phyloP scores from a whole-genome alignment of 371 early-diverging fungal genomes.

The Syncephalastrum contaminatum region DNA sequence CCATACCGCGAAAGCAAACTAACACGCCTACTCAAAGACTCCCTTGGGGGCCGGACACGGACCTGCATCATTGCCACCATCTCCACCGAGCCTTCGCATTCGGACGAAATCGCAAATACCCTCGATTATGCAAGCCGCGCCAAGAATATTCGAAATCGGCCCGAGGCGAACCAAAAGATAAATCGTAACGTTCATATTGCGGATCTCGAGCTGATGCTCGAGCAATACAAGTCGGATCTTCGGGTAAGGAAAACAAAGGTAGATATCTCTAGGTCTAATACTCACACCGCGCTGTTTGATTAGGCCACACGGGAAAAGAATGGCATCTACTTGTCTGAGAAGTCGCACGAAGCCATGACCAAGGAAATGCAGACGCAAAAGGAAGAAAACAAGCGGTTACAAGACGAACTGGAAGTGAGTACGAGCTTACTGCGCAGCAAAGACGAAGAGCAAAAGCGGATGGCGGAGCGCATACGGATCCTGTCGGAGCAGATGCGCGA shows the following conservation, averaged over 20 bases:
- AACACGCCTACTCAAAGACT: conserved; percentile 94
- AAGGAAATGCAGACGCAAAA: too few species aligned
- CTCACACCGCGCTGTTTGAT: too few species aligned
- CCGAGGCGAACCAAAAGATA: conserved; percentile 79
- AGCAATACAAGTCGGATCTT: conserved; percentile 60
- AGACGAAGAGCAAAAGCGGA: too few species aligned
- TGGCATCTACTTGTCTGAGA: conserved; percentile 61
- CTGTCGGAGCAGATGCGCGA: too few species aligned
- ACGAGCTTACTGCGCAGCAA: too few species aligned
- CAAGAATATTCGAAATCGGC: conserved; percentile 93
- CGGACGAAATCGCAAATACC: conserved; percentile 91
- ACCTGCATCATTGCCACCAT: conserved; percentile 95
- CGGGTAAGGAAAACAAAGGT: conserved; percentile 1
- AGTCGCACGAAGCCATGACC: too few species aligned
- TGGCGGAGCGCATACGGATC: too few species aligned
- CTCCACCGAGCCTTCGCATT: conserved; percentile 70
- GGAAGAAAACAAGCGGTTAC: too few species aligned
- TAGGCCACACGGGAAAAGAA: conserved; percentile 70
- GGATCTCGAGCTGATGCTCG: conserved; percentile 78
- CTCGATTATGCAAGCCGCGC: conserved; percentile 95
- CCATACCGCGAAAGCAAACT: conserved; percentile 96
- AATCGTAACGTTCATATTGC: conserved; percentile 86
- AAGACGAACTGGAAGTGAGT: too few species aligned
- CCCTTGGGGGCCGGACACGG: conserved; percentile 91
- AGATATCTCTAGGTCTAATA: too few species aligned